Evolutionary conservation across 768 basidiomycete genomes (phyloP).

Genomic region (Agrocybe chaxingu): DNA sequence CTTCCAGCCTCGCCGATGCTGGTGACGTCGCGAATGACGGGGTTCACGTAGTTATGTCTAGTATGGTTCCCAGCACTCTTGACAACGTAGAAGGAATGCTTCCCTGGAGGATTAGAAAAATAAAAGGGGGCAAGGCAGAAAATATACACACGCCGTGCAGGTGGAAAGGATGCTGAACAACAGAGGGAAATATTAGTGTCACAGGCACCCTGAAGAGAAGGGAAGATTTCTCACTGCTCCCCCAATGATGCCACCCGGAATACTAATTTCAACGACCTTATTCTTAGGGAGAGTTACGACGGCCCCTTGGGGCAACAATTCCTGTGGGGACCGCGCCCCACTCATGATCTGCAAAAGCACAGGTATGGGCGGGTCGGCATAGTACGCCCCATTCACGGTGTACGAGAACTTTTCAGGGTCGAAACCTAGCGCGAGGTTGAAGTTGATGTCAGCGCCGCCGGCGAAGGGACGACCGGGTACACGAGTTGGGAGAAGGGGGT

Average conservation of each 20-base stretch:
- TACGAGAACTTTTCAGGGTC: conserved; percentile 17
- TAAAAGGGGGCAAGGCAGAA: background rate
- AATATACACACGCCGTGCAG: conserved; percentile 6
- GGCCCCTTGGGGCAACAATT: conserved; percentile 27
- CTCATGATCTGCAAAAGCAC: conserved; percentile 42
- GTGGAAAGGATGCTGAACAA: conserved; percentile 9
- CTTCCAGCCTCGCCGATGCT: background rate
- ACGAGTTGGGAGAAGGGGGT: background rate
- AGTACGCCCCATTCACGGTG: conserved; percentile 27
- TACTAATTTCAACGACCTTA: conserved; percentile 36
- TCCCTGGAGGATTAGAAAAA: background rate
- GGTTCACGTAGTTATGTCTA: background rate
- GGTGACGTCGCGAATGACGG: background rate
- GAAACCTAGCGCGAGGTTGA: conserved; percentile 7
- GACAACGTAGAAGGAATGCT: conserved; percentile 1
- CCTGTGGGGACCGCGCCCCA: conserved; percentile 31
- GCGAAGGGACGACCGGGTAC: background rate
- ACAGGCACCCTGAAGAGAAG: too few species aligned
- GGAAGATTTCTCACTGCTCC: background rate
- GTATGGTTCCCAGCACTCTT: background rate
- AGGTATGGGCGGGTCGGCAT: conserved; percentile 29
- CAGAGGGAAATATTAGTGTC: too few species aligned
- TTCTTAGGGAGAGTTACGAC: conserved; percentile 37
- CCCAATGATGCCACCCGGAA: conserved; percentile 21
- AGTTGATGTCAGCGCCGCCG: background rate